Base-by-base conservation (phyloP, 306 rosid species). In the Potentilla sterilis region DNA sequence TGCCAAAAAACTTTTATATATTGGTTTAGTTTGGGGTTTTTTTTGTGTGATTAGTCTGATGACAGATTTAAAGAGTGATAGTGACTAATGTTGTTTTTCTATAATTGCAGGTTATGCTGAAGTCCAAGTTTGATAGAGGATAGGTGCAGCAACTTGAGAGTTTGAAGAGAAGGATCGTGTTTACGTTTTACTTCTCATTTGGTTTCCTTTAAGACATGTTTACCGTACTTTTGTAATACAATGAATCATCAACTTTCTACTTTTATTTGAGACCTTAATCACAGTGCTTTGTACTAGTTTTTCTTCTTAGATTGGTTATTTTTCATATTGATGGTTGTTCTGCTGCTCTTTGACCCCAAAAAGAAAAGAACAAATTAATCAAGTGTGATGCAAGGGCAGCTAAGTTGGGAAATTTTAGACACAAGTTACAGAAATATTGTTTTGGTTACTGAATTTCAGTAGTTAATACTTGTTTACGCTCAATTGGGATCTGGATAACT, bases 101-200 rank as follows among this genome's bases (percentile, higher is more conserved):
- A 13, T 6, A 7, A 32, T 74, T 32, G 11, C 69, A 74, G 69
- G 59, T 40, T 24, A 4, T 18, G 46, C 57, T 43, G 55, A 73
- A 52, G 22, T 21, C 38, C 35, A 21, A 73, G 77, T 41, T 41
- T 21, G 41, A 73, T 32, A 5, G 43, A 58, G 58, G 77, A 16
- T 58, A 28, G 59, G 19, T 43, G 58, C 69, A 1, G 44, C 58
- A 43, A 46, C 3, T 49, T 52, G 64, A 71, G 59, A 71, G 59
- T 18, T 35, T 51, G 21, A 19, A 28, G 65, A 59, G 59, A 35
- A 74, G 35, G 77, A 4, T 59, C 59, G 69, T 47, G 37, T 64
- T 15, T 64, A 3, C 47, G 37, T 41, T 19, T 43, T 74, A 43
- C 43, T 16, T 43, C 44, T 28, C 58, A 43, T 59, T 18, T 42